These are phyloP conservation scores for Pleurotus salmoneostramineus DNA, from an alignment of 768 basidiomycete species.

Conservation along the genomic window DNA sequence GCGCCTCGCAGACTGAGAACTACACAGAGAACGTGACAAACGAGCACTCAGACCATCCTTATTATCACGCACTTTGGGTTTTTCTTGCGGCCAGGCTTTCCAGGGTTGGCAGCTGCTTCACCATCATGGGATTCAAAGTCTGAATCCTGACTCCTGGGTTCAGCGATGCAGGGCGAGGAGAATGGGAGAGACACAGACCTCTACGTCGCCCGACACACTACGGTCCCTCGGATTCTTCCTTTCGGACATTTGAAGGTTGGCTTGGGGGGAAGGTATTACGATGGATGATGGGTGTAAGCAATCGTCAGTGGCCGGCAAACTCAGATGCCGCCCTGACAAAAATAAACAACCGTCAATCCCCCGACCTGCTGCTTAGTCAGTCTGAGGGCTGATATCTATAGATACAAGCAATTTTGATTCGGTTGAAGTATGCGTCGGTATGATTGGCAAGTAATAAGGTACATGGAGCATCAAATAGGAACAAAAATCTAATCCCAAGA, in stretches of 20 bases:
- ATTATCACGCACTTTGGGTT: conserved; percentile 69
- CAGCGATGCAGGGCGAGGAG: not conserved
- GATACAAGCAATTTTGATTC: not conserved
- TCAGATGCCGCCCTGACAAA: not conserved
- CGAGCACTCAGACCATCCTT: conserved; percentile 7
- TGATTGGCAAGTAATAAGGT: too few species aligned
- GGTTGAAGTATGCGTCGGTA: not conserved
- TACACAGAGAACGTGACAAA: conserved; percentile 24
- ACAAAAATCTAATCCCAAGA: too few species aligned
- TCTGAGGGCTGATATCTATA: too few species aligned
- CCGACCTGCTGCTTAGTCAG: too few species aligned
- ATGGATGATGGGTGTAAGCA: conserved; percentile 16
- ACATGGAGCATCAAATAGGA: too few species aligned
- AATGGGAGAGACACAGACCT: conserved; percentile 28
- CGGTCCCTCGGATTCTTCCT: conserved; percentile 49
- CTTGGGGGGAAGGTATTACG: conserved; percentile 45
- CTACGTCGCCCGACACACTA: conserved; percentile 61
- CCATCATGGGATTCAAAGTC: conserved; percentile 55
- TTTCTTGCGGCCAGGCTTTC: conserved; percentile 82
- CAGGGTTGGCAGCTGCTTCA: conserved; percentile 35
- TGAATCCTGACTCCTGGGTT: conserved; percentile 46
- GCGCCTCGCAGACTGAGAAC: conserved; percentile 83
- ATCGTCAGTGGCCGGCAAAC: not conserved
- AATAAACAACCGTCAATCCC: conserved; percentile 4
- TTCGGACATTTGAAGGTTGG: conserved; percentile 43